Percentiles rank a stretch among this genome's conserved stretches.
Conservation (phyloP, 179 eudicot species). For the Pouteria campechiana region DNA sequence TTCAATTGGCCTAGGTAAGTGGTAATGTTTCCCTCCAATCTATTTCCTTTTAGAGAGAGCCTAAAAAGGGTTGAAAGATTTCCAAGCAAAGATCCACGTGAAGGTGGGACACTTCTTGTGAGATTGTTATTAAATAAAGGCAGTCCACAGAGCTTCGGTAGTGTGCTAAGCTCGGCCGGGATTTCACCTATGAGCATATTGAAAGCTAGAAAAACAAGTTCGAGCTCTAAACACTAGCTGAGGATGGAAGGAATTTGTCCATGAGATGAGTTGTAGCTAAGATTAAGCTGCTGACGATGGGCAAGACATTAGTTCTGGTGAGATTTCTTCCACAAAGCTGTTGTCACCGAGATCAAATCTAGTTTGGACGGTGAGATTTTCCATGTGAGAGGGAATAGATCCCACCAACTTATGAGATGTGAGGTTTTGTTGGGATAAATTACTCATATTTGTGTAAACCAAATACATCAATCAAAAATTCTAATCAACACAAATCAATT, state of each 20-base stretch:
- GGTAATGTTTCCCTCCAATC: background rate
- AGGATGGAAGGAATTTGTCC: slow-evolving; percentile 2
- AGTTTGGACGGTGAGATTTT: slow-evolving; percentile 3
- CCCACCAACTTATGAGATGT: slow-evolving; percentile 1
- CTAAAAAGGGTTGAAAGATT: background rate
- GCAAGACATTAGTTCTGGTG: background rate
- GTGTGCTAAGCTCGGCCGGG: background rate
- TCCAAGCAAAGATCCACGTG: no score
- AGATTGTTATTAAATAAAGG: background rate
- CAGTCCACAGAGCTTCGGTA: slow-evolving; percentile 1
- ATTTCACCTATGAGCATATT: slow-evolving; percentile 3
- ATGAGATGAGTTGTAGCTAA: slow-evolving; percentile 2
- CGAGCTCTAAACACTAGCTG: background rate
- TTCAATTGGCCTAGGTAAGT: background rate
- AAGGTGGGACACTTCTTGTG: background rate
- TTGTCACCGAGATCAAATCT: background rate
- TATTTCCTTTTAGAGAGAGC: background rate
- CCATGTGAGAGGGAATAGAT: slow-evolving; percentile 1
- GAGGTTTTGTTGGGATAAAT: background rate
- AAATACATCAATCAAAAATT: no score
- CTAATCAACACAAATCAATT: no score
- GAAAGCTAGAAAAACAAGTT: background rate
- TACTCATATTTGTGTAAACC: no score
- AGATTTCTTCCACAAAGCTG: background rate
- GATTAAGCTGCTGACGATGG: background rate